Evolutionary conservation across 805 yeast species (phyloP).

Genomic region (Candida verbasci): DNA sequence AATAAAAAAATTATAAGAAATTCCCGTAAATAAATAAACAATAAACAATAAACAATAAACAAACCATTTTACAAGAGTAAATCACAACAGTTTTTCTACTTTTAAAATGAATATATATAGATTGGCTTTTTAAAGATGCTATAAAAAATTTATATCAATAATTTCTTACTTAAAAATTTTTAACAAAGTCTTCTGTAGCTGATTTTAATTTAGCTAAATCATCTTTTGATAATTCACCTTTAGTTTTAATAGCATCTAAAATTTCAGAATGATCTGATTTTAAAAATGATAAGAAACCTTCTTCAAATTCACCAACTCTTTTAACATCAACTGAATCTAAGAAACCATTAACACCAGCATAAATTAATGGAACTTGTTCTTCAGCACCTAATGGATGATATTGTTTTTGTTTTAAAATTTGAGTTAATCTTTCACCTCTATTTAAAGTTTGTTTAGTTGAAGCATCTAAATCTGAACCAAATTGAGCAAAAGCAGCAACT

Average conservation of each 20-base stretch:
- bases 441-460: conserved; percentile 97
- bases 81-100: too few relatives aligned
- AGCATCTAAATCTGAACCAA: conserved; percentile 99
- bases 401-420: conserved; percentile 97
- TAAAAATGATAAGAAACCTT: conserved; percentile 86
- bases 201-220: conserved; percentile 80
- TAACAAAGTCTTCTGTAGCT: conserved; percentile 89
- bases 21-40: too few relatives aligned
- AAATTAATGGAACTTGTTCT: conserved; percentile 98
- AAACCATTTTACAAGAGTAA: too few relatives aligned
- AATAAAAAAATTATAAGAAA: not conserved
- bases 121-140: too few relatives aligned
- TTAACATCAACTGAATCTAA: conserved; percentile 81
- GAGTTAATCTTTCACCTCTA: conserved; percentile 99
- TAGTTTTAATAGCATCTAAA: conserved; percentile 72
- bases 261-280: conserved; percentile 85
- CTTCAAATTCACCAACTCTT: conserved; percentile 88
- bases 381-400: conserved; percentile 95
- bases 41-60: too few relatives aligned
- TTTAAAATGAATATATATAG: too few relatives aligned
- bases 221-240: conserved; percentile 90
- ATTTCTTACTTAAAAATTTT: conserved; percentile 56
- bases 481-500: conserved; percentile 99
- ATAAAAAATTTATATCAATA: too few relatives aligned
- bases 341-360: conserved; percentile 99